Percentiles rank a stretch among this genome's conserved stretches.
phyloP scores from a whole-genome alignment of 2,329 filamentous ascomycete species.

The Thielaviopsis euricoi region DNA sequence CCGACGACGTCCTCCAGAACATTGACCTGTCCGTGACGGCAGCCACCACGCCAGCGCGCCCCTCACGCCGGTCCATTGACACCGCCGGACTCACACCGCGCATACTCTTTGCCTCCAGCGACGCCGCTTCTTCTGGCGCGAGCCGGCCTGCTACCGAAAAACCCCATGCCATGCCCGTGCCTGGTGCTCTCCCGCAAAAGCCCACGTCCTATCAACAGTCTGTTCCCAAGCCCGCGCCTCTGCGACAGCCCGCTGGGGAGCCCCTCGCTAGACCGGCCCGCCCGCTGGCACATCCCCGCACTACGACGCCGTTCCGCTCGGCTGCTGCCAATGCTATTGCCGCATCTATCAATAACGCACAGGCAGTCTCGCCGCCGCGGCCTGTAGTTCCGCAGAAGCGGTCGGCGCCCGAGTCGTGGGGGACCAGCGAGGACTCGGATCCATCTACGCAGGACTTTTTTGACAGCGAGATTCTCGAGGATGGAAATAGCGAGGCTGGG shows the following conservation, averaged over 20 bases:
- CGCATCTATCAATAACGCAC: background rate
- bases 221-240: too few species aligned
- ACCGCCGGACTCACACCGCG: background rate
- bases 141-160: too few species aligned
- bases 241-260: background rate
- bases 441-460: background rate
- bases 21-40: conserved; percentile 13
- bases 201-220: too few species aligned
- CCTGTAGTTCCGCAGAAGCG: background rate
- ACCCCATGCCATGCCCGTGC: too few species aligned
- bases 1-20: conserved; percentile 17
- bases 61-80: background rate
- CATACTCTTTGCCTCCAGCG: too few species aligned
- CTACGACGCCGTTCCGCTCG: background rate
- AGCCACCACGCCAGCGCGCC: background rate
- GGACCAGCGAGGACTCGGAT: background rate
- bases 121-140: too few species aligned
- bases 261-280: background rate
- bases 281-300: background rate
- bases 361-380: background rate
- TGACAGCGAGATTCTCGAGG: background rate
- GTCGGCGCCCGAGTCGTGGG: background rate
- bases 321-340: background rate
- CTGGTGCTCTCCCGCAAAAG: too few species aligned
- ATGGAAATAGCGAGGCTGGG: too few species aligned